A percentile compares a stretch with the other conserved stretches of the same genome.
These are phyloP conservation scores for Fomitiporia mediterranea DNA, from an alignment of 1,284 basidiomycete species.

Conservation along the genomic window DNA sequence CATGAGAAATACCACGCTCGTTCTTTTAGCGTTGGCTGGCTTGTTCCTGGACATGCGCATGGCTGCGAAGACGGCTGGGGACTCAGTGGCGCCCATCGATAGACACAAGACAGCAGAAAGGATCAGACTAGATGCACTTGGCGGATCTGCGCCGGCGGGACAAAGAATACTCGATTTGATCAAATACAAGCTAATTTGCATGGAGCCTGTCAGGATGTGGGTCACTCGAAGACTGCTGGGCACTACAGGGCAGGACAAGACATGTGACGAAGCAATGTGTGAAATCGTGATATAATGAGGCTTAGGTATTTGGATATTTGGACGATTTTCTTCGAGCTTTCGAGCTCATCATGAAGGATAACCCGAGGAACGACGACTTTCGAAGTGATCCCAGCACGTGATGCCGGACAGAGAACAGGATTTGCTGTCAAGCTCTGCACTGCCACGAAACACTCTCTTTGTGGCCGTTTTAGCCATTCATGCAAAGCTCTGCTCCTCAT, in stretches of 20 bases:
- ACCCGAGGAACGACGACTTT: background rate
- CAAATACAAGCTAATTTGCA: conserved; percentile 4
- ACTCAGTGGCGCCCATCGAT: background rate
- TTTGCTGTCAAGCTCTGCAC: background rate
- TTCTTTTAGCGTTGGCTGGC: background rate
- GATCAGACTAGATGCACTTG: too few species aligned
- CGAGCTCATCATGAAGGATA: background rate
- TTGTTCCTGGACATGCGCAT: conserved; percentile 1
- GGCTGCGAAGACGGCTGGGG: background rate
- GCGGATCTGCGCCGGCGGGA: background rate
- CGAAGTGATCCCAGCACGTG: background rate
- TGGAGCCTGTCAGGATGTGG: background rate
- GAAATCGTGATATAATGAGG: background rate
- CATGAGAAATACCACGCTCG: background rate
- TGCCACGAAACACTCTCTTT: background rate
- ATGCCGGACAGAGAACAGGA: background rate
- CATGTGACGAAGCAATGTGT: conserved; percentile 3
- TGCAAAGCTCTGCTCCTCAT: too few species aligned
- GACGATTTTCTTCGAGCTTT: background rate
- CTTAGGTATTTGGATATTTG: too few species aligned
- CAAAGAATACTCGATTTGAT: too few species aligned
- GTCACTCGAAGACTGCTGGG: too few species aligned
- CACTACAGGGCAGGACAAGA: too few species aligned
- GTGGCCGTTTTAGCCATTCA: too few species aligned
- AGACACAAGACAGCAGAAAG: background rate